Evolutionary conservation across 805 yeast genomes (phyloP).

Genomic region (Starmerella apis): DNA sequence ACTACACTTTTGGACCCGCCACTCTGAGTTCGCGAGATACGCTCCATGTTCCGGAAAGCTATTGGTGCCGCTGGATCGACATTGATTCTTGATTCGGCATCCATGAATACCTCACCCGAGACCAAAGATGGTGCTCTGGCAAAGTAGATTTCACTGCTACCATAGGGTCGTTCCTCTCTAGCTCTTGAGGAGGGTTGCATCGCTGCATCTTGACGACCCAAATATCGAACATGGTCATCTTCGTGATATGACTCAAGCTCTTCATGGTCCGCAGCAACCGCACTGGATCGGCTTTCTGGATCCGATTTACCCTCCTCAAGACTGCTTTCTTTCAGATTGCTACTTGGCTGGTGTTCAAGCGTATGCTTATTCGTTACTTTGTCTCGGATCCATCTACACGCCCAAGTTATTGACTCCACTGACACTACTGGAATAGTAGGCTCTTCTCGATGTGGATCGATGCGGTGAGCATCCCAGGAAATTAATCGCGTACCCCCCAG

Average conservation of each 20-base stretch:
- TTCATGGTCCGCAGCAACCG: neutral
- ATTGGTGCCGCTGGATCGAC: constrained; percentile 6
- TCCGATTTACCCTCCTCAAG: constrained; percentile 2
- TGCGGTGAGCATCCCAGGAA: constrained; percentile 52
- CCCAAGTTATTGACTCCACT: constrained; percentile 12
- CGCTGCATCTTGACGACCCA: neutral
- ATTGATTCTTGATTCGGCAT: constrained; percentile 4
- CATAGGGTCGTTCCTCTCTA: constrained; percentile 13
- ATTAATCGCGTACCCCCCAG: constrained; percentile 63
- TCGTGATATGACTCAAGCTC: constrained; percentile 8
- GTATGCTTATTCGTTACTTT: neutral
- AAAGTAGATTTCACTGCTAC: constrained; percentile 18
- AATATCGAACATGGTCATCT: neutral
- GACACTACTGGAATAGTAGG: constrained; percentile 24
- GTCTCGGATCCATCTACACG: neutral
- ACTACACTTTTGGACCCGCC: neutral
- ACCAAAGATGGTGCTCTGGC: constrained; percentile 8
- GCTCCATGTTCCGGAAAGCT: constrained; percentile 5
- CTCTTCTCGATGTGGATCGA: constrained; percentile 21
- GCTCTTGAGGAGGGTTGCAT: constrained; percentile 1
- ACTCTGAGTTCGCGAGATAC: neutral
- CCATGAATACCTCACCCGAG: neutral
- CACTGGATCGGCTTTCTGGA: neutral
- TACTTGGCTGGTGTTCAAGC: neutral
- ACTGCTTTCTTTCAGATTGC: neutral